phyloP scores from a whole-genome alignment of 805 yeast genomes.

The Candida silvatica region DNA sequence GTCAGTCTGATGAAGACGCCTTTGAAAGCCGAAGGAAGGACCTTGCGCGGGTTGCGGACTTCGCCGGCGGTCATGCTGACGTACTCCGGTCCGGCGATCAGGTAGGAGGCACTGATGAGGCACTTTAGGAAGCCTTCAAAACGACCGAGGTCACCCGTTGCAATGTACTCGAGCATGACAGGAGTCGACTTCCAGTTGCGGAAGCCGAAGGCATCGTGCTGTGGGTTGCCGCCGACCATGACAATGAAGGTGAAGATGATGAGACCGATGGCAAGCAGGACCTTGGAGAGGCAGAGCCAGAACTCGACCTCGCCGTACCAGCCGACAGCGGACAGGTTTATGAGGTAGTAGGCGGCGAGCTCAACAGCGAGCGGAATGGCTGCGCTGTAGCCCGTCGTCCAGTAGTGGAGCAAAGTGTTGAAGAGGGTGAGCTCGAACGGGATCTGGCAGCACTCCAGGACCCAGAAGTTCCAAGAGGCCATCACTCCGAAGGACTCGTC shows the following conservation, averaged over 20 bases:
- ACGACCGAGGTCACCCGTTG: constrained; percentile 32
- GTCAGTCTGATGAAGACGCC: constrained; percentile 35
- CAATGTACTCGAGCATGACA: constrained; percentile 23
- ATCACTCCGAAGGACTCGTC: constrained; percentile 35
- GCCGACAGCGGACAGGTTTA: constrained; percentile 39
- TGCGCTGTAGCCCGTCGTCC: constrained; percentile 41
- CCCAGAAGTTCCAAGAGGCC: constrained; percentile 42
- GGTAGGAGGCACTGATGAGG: constrained; percentile 58
- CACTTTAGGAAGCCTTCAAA: constrained; percentile 41
- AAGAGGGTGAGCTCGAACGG: constrained; percentile 42
- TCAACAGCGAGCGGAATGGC: constrained; percentile 37
- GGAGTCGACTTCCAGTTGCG: constrained; percentile 35
- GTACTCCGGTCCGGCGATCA: constrained; percentile 56
- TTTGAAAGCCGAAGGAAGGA: constrained; percentile 35
- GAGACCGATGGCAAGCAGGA: constrained; percentile 38
- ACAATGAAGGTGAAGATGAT: constrained; percentile 41
- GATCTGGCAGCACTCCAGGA: constrained; percentile 36
- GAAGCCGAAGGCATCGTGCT: constrained; percentile 42
- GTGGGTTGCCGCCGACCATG: constrained; percentile 52
- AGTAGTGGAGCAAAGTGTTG: constrained; percentile 45
- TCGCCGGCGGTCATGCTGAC: constrained; percentile 39
- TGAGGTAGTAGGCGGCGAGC: constrained; percentile 31
- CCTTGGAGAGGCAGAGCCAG: constrained; percentile 36
- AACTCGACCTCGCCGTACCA: constrained; percentile 46
- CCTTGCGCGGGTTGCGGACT: constrained; percentile 34